These are phyloP conservation scores for Symbiodinium pilosum DNA, from an alignment of 73 alveolate genomes.

Conservation along the genomic window DNA sequence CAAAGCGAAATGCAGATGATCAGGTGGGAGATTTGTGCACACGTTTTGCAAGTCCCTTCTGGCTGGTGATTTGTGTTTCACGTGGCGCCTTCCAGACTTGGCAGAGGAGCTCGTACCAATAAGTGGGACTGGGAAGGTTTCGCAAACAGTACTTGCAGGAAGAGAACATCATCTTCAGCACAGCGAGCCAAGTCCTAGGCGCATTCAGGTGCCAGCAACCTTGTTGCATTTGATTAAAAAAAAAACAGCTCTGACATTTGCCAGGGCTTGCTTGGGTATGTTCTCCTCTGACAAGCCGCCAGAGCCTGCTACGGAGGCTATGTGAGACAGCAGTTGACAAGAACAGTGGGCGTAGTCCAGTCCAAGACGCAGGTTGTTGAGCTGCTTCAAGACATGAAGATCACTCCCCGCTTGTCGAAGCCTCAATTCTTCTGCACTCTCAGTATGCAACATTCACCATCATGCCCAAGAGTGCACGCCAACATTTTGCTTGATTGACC, in stretches of 20 bases:
- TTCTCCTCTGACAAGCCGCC: constrained; percentile 72
- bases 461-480: too few relatives aligned
- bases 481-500: not conserved
- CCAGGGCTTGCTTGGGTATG: constrained; percentile 28
- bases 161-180: not conserved
- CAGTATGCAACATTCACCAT: not conserved
- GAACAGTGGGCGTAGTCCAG: not conserved
- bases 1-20: not conserved
- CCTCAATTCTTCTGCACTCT: not conserved
- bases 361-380: not conserved
- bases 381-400: constrained; percentile 85
- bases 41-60: too few relatives aligned
- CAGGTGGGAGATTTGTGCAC: not conserved
- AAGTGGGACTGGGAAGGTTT: too few relatives aligned
- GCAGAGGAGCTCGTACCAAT: too few relatives aligned
- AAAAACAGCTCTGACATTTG: not conserved
- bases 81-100: too few relatives aligned
- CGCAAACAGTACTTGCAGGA: not conserved
- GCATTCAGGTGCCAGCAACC: not conserved
- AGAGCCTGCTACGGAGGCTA: constrained; percentile 81
- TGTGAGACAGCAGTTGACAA: constrained; percentile 10
- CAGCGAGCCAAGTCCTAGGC: not conserved
- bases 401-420: constrained; percentile 45
- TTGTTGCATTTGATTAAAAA: not conserved
- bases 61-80: too few relatives aligned